Evolutionary conservation across 345 rosid species (phyloP), one percentile per base, ranked within the genome.

Genomic region (Cochlearia excelsa): DNA sequence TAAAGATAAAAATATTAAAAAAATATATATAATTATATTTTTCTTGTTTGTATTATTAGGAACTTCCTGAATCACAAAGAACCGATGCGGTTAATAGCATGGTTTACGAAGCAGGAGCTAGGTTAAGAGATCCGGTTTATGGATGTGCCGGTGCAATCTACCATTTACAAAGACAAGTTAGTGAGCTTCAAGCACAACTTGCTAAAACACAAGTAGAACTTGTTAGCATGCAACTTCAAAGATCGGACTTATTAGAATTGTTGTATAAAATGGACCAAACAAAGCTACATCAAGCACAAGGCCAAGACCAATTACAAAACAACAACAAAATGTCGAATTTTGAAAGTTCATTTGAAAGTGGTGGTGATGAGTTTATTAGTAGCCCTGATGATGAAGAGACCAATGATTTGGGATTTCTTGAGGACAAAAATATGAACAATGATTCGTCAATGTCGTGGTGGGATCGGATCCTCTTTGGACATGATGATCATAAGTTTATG

Each of bases 81-180:
- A 88, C 93, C 0, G 97, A 90, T 55, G 97, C 97, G 6, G 97
- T 90, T 46, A 90, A 93, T 77, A 87, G 95, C 78, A 90, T 90
- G 97, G 97, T 87, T 1, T 90, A 90, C n/a, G 97, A 90, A 61
- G 97, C 97, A 0, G 74, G 87, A 41, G 92, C 97, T 3, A 80
- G 97, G 60, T 79, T 90, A 44, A 73, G 97, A 47, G 97, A 90
- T 58, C 97, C 97, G 2, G 86, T 90, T 27, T 90, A 90, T 63
- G 97, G 97, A 5, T 82, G 90, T n/a, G 93, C 97, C 0, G 97
- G 97, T 8, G 82, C 90, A 0, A 84, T 90, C n/a, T 86, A 83
- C 71, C 92, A 84, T 41, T 80, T 90, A 6, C 97, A 84, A 34
- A 87, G 83, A 37, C 97, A 87, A 75, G 81, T 90, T 2, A 80